These are phyloP conservation scores for Bolboschoenoplectus hybrid DNA, from an alignment of 202 grass and related monocot species.

Conservation along the genomic window DNA sequence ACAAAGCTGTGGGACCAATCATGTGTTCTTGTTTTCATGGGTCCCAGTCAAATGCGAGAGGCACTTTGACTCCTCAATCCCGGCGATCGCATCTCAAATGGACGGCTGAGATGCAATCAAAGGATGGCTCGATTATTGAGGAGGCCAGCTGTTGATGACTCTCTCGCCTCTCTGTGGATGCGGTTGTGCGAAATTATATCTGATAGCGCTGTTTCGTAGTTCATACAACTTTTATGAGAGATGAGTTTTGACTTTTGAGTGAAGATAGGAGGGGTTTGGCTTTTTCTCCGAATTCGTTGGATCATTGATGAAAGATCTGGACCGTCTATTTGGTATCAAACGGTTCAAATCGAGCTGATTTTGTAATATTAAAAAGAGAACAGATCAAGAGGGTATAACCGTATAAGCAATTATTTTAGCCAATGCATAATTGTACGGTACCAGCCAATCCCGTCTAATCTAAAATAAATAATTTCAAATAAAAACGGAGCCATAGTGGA, in stretches of 20 bases:
- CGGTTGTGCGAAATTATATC: not conserved
- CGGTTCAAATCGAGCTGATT: not conserved
- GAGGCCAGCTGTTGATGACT: not conserved
- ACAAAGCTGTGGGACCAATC: slow-evolving; percentile 24
- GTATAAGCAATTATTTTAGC: not conserved
- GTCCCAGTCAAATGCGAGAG: slow-evolving; percentile 30
- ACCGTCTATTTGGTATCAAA: not conserved
- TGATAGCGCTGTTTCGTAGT: too few species aligned
- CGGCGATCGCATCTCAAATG: not conserved
- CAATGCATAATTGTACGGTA: too few species aligned
- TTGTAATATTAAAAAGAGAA: not conserved
- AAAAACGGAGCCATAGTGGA: not conserved
- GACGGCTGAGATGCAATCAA: not conserved
- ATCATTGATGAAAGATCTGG: not conserved
- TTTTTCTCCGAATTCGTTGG: not conserved
- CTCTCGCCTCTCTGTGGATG: not conserved
- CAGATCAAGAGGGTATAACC: not conserved
- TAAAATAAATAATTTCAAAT: not conserved
- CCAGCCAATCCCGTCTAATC: not conserved
- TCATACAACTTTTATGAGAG: too few species aligned
- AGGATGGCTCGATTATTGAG: slow-evolving; percentile 13
- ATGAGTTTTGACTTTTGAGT: too few species aligned
- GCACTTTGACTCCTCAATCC: slow-evolving; percentile 23
- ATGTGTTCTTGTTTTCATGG: slow-evolving; percentile 11
- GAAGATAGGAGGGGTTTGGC: not conserved